Evolutionary conservation across 2,329 filamentous ascomycete species (phyloP), one percentile per base, ranked within the genome.

Genomic region (Ceratocystis variospora): DNA sequence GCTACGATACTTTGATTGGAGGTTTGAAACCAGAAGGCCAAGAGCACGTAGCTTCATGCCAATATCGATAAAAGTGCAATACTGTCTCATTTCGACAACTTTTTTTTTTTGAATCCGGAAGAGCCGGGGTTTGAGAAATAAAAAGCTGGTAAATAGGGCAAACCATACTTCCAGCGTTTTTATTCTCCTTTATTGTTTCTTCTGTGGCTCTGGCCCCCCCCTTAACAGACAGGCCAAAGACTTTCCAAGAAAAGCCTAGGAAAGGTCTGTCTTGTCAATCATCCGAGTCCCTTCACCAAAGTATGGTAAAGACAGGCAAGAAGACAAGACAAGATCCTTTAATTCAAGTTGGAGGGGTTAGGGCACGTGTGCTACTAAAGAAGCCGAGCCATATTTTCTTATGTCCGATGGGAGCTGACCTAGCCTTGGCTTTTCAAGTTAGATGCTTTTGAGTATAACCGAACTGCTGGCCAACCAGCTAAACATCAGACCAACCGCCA

Each of bases 1-100:
- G 19, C 63, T 28, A 41, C 33, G 41, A 45, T 64, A 50, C 48
- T 64, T 41, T 57, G 22, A 31, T 53, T 6, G 33, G 59, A 57
- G 46, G 46, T 37, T 59, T 59, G 55, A 33, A 33, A n/a, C 12
- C 28, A 19, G 55, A 59, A 59, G 28, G 55, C 55, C 55, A 59
- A 59, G 55, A 59, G 33, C 48, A 15, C 25, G 7, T 10, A 15
- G 1, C 12, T 10, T 7, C 22, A 7, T n/a, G 55, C 28, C 28
- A 59, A 19, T n/a, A 17, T 1, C 1, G 22, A 50, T 50, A 22
- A n/a, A 50, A n/a, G 28, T 15, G 8, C 17, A 10, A 59, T 19
- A 2, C 12, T 7, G 15, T 31, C 17, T 59, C 55, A 59, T 59
- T 37, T 59, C n/a, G 19, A 10, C 6, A 33, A 7, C 12, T n/a